These are phyloP conservation scores for Penicillium cataractarum DNA, from an alignment of 495 filamentous ascomycete genomes.

Conservation along the genomic window DNA sequence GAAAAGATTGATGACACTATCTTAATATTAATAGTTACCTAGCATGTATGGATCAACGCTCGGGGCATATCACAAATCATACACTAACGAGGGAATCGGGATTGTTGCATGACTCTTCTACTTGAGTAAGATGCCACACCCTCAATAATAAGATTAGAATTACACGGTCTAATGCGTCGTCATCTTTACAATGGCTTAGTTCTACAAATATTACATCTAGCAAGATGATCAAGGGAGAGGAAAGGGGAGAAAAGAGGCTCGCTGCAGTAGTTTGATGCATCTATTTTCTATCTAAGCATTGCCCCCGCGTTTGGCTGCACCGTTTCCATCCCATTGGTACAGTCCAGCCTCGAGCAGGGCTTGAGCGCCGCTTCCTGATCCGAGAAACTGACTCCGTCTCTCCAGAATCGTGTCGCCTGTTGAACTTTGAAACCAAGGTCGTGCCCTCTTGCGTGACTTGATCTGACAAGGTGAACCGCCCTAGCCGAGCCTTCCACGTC, in stretches of 20 bases:
- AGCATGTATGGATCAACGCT: neutral
- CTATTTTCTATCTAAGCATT: neutral
- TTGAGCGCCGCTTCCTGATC: neutral
- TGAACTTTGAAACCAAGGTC: neutral
- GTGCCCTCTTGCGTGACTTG: neutral
- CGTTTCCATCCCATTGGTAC: neutral
- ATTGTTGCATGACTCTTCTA: neutral
- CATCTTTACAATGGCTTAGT: neutral
- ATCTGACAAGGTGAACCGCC: neutral
- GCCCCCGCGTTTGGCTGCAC: neutral
- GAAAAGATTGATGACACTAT: slow-evolving; percentile 5
- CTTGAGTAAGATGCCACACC: no score
- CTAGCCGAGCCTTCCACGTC: neutral
- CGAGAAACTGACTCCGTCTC: neutral
- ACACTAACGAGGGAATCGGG: neutral
- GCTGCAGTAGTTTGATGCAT: neutral
- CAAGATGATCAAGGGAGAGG: no score
- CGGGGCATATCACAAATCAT: neutral
- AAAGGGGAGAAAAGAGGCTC: neutral
- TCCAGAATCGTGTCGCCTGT: neutral
- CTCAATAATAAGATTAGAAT: no score
- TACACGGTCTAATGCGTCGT: neutral
- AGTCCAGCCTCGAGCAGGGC: neutral
- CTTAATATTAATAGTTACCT: neutral
- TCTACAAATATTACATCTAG: neutral